Percentiles rank a stretch among this genome's conserved stretches.
These are phyloP conservation scores for Drechslerella dactyloides DNA, from an alignment of 2,329 filamentous ascomycete species.

Conservation along the genomic window DNA sequence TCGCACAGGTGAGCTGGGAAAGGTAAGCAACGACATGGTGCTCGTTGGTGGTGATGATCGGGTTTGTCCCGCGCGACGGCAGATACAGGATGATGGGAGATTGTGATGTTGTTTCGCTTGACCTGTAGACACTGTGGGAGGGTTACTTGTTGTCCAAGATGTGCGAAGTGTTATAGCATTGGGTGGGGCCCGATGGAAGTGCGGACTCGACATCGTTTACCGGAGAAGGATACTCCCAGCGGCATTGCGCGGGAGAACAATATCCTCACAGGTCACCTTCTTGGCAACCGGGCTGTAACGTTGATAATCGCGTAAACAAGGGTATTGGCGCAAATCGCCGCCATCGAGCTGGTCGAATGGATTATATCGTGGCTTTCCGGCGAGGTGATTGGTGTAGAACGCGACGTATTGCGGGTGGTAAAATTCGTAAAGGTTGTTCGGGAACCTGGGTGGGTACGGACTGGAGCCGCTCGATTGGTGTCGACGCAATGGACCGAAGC, in stretches of 20 bases:
- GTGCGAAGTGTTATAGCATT: background rate
- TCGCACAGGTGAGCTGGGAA: slow-evolving; percentile 21
- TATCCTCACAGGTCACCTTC: slow-evolving; percentile 21
- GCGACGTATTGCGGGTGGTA: slow-evolving; percentile 11
- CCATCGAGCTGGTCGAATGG: background rate
- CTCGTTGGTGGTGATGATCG: slow-evolving; percentile 13
- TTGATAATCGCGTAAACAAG: slow-evolving; percentile 17
- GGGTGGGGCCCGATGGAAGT: background rate
- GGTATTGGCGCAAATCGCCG: slow-evolving; percentile 10
- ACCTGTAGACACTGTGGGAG: slow-evolving; percentile 22
- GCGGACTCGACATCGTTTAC: background rate
- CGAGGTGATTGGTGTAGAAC: slow-evolving; percentile 17
- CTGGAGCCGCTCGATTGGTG: slow-evolving; percentile 1
- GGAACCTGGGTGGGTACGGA: slow-evolving; percentile 1
- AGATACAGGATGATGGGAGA: slow-evolving; percentile 43
- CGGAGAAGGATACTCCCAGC: slow-evolving; percentile 31
- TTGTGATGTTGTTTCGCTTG: background rate
- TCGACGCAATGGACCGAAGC: background rate
- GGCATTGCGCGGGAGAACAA: slow-evolving; percentile 21
- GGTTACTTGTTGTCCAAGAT: background rate
- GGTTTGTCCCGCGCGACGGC: slow-evolving; percentile 33
- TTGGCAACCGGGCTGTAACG: background rate
- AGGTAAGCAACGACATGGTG: slow-evolving; percentile 26
- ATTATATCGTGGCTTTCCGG: slow-evolving; percentile 8
- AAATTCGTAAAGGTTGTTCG: background rate